Percentiles rank a stretch among this genome's conserved stretches.
Conservation (phyloP, 345 rosid species). For the Brassica juncea region DNA sequence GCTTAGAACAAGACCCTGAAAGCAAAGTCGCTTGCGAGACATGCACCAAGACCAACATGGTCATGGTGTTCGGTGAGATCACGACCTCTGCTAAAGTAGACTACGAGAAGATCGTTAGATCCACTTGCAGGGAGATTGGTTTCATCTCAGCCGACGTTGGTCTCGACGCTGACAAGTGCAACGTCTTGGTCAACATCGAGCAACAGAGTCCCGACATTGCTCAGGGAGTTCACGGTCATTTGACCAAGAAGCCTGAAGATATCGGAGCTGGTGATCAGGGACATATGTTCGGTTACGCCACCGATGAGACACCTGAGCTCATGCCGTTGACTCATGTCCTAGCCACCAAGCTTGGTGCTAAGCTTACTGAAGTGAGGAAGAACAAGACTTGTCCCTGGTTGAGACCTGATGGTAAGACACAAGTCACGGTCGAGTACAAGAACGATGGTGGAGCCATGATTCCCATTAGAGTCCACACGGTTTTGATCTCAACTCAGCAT, state of each 20-base stretch:
- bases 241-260: constrained; percentile 76
- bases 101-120: constrained; percentile 76
- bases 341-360: constrained; percentile 82
- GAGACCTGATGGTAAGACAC: constrained; percentile 90
- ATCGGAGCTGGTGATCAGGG: constrained; percentile 91
- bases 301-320: constrained; percentile 74
- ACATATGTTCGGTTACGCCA: constrained; percentile 82
- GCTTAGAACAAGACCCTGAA: constrained; percentile 79
- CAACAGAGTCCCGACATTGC: constrained; percentile 84
- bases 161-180: constrained; percentile 74
- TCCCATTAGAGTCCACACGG: constrained; percentile 70
- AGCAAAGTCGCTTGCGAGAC: constrained; percentile 93
- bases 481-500: constrained; percentile 79
- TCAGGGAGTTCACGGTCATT: constrained; percentile 83
- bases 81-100: constrained; percentile 70
- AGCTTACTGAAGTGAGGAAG: constrained; percentile 80
- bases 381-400: constrained; percentile 76
- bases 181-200: constrained; percentile 77
- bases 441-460: constrained; percentile 75
- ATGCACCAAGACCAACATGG: constrained; percentile 83
- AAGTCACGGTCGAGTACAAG: constrained; percentile 71
- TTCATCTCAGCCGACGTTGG: constrained; percentile 72
- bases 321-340: constrained; percentile 83
- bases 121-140: constrained; percentile 77
- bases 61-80: constrained; percentile 85